Conservation (phyloP, 345 rosid genomes). For the Lepidium aucheri region DNA sequence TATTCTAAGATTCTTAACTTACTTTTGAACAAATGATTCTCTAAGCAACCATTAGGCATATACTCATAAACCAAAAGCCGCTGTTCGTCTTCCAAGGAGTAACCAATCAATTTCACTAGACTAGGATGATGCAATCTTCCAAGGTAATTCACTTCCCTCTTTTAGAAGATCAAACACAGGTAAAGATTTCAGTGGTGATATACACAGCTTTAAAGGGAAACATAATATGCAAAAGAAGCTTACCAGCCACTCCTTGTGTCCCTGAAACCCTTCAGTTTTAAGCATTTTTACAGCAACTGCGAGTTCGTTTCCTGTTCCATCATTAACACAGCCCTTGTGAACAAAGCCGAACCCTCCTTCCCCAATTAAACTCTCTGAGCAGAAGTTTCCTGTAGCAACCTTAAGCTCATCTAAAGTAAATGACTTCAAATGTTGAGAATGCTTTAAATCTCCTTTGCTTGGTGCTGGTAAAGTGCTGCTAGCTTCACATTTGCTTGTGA, state of each 20-base stretch:
- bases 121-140: conserved; percentile 73
- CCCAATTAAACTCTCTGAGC: conserved; percentile 53
- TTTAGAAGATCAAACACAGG: background rate
- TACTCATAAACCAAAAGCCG: conserved; percentile 80
- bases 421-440: conserved; percentile 45
- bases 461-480: conserved; percentile 21
- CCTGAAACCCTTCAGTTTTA: conserved; percentile 60
- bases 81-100: conserved; percentile 50
- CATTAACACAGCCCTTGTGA: conserved; percentile 71
- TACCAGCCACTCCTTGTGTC: conserved; percentile 94
- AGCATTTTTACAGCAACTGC: conserved; percentile 75
- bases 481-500: conserved; percentile 10
- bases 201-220: background rate
- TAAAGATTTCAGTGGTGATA: background rate
- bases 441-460: conserved; percentile 36
- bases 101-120: conserved; percentile 72
- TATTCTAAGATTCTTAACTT: conserved; percentile 10
- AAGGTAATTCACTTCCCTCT: conserved; percentile 71
- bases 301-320: conserved; percentile 39
- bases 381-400: conserved; percentile 62
- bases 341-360: conserved; percentile 94
- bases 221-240: background rate
- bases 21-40: conserved; percentile 68
- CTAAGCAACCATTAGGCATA: conserved; percentile 75
- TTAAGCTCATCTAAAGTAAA: conserved; percentile 49